A percentile compares a stretch with the other conserved stretches of the same genome.
Conservation (phyloP, 2,329 filamentous ascomycete species). For the Verticillium zaregamsianum region DNA sequence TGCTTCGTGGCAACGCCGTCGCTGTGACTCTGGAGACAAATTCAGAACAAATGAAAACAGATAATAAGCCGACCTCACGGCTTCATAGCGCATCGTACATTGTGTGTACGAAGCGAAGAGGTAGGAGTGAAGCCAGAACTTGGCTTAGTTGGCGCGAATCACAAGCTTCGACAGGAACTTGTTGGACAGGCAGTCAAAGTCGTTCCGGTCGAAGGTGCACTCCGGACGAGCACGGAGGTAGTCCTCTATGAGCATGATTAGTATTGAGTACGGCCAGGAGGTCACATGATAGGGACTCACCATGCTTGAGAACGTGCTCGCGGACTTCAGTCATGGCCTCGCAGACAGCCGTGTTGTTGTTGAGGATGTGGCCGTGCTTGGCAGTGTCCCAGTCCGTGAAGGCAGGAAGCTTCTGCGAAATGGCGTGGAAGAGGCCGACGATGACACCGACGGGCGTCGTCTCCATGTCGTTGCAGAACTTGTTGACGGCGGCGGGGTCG, state of each 20-base stretch:
- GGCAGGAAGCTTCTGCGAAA: conserved; percentile 90
- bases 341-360: conserved; percentile 88
- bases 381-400: conserved; percentile 92
- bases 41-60: conserved; percentile 9
- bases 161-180: conserved; percentile 97
- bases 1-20: conserved; percentile 14
- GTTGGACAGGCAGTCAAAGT: conserved; percentile 94
- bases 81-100: not conserved
- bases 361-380: conserved; percentile 85
- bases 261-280: not conserved
- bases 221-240: conserved; percentile 79
- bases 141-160: conserved; percentile 77
- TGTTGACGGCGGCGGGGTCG: conserved; percentile 77
- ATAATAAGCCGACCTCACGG: not conserved
- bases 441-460: conserved; percentile 93
- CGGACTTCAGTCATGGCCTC: conserved; percentile 95
- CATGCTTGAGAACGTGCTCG: conserved; percentile 87
- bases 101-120: not conserved
- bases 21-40: conserved; percentile 12
- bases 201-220: conserved; percentile 80
- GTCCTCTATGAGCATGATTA: conserved; percentile 53
- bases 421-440: conserved; percentile 93
- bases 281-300: conserved; percentile 48
- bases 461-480: conserved; percentile 97
- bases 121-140: not conserved